These are phyloP conservation scores for Penicillium subrubescens DNA, from an alignment of 495 filamentous ascomycete genomes.

Conservation along the genomic window DNA sequence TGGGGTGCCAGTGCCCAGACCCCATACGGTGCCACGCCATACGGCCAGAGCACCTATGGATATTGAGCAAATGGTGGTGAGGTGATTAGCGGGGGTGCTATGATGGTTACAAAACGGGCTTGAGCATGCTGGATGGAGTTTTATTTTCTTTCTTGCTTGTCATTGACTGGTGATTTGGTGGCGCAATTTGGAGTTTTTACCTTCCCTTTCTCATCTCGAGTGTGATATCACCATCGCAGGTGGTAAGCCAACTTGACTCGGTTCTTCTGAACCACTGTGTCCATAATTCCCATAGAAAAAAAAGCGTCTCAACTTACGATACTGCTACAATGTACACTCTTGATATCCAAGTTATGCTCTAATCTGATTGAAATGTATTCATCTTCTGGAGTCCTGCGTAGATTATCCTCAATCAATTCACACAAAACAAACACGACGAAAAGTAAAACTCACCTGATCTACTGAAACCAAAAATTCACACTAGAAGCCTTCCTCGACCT, in stretches of 20 bases:
- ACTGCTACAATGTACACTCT: conserved; percentile 1
- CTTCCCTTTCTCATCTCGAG: conserved; percentile 10
- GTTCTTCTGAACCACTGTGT: conserved; percentile 13
- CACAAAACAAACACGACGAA: not conserved
- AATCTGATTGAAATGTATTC: not conserved
- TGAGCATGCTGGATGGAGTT: conserved; percentile 31
- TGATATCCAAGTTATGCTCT: not conserved
- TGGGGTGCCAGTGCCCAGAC: conserved; percentile 65
- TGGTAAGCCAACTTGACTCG: conserved; percentile 7
- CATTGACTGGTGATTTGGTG: conserved; percentile 24
- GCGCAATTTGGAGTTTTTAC: conserved; percentile 30
- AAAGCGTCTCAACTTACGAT: not conserved
- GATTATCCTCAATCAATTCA: not conserved
- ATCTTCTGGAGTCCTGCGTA: not conserved
- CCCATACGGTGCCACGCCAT: conserved; percentile 72
- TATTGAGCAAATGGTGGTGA: conserved; percentile 18
- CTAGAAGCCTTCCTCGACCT: not conserved
- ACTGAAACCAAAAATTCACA: not conserved
- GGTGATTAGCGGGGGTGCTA: not conserved
- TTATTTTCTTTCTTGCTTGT: conserved; percentile 12
- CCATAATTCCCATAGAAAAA: conserved; percentile 15
- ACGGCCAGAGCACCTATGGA: conserved; percentile 62
- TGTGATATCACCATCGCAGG: conserved; percentile 11
- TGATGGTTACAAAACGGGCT: conserved; percentile 13
- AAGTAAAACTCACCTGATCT: not conserved